Conservation (phyloP, 371 early-diverging fungal genomes). For the Catenaria anguillulae region DNA sequence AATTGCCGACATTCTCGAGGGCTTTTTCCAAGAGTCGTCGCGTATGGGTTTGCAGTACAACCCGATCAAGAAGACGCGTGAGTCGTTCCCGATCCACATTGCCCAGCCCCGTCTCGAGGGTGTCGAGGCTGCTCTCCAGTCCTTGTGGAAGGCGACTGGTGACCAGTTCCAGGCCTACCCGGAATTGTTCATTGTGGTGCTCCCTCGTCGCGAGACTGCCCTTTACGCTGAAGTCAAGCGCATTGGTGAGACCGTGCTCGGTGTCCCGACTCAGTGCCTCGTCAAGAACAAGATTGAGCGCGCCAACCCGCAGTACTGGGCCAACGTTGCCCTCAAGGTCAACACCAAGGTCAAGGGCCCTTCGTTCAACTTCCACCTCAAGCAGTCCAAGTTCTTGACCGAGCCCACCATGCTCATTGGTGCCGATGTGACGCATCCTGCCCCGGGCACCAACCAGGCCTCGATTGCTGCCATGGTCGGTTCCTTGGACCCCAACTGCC, state of each 20-base stretch:
- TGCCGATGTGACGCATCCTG: constrained; percentile 86
- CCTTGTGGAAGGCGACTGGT: constrained; percentile 54
- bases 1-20: background rate
- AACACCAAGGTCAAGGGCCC: constrained; percentile 17
- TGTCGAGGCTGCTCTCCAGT: constrained; percentile 43
- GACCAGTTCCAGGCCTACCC: constrained; percentile 31
- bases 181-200: constrained; percentile 62
- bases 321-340: constrained; percentile 45
- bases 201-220: constrained; percentile 37
- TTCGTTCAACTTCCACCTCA: background rate
- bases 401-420: constrained; percentile 83
- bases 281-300: constrained; percentile 17
- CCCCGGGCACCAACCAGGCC: constrained; percentile 49
- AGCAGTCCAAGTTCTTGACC: background rate
- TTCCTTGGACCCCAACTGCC: constrained; percentile 61
- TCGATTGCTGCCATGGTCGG: constrained; percentile 84
- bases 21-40: background rate
- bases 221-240: constrained; percentile 92
- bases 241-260: constrained; percentile 76
- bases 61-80: constrained; percentile 27
- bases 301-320: constrained; percentile 52
- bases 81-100: constrained; percentile 31
- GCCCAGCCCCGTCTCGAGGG: constrained; percentile 16
- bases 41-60: background rate
- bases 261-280: constrained; percentile 85